Base-by-base conservation (phyloP, 805 yeast genomes). In the fission yeast (Schizosaccharomyces pombe) region DNA sequence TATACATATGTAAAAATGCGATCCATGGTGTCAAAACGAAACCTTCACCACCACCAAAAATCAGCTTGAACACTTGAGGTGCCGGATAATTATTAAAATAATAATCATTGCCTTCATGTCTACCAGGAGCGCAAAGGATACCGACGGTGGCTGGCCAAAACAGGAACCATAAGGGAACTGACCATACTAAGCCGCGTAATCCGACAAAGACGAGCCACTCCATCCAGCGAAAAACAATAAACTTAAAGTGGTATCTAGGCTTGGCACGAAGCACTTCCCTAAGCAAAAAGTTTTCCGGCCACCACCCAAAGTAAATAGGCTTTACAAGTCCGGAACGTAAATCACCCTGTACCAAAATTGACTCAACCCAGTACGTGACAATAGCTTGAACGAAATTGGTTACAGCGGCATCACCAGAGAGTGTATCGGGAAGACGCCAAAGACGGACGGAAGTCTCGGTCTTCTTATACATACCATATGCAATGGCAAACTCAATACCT, bases 91-190 rank as follows among this genome's bases (percentile, higher is more conserved):
- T 24, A 49, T 49, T 49, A 22, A 29, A 49, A 49, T 22, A 49
- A 30, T 31, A 49, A 9, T 49, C 53, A 16, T 49, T 49, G 34
- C 53, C 53, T 9, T 9, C 16, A n/a, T 49, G 34, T 2, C 30
- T 8, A 12, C 53, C 53, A 14, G 39, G 34, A 14, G 39, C 53
- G 11, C 28, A n/a, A 4, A 49, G 53, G 30, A 49, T 49, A 16
- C 53, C 53, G 3, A 49, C 30, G 3, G 53, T 4, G 19, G 39
- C 53, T 19, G 53, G 53, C 53, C 53, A 49, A 49, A 49, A 30
- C 12, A 32, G 16, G 16, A 49, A 32, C 28, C 28, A 49, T 5
- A 49, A 19, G 12, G 53, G 53, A 11, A 49, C 16, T 14, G 53
- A 49, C 53, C 34, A 32, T 6, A 49, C n/a, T 37, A 49, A 49